Base-by-base conservation (phyloP, 1,284 basidiomycete genomes). In the Sporisorium reilianum region DNA sequence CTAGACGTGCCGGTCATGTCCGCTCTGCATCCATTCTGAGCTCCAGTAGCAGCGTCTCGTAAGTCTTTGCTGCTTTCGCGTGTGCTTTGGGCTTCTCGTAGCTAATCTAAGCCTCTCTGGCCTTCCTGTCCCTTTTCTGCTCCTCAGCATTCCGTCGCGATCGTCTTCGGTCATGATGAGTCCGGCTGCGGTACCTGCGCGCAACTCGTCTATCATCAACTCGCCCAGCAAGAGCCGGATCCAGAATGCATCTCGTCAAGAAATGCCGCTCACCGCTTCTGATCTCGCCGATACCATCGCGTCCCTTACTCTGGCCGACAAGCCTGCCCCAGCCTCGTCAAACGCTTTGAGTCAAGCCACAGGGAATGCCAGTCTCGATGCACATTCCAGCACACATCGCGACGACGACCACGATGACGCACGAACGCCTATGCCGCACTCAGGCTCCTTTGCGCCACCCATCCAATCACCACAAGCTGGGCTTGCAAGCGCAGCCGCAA, bases 251-350 rank as follows among this genome's bases (percentile, higher is more conserved):
- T 18, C 48, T 5, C 48, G 26, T 9, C 23, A 45, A 8, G 59
- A 56, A 11, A 44, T 64, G 10, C 58, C 67, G 7, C 54, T 54
- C 7, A 57, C 54, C 11, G 64, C 74, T 10, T 76, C 74, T 34
- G 74, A 76, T 23, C 74, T 76, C 11, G 74, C 74, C 10, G 69
- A 76, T 28, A 72, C 64, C 16, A 76, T 76, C 20, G 74, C 74
- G 10, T 45, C 52, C 4, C 62, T 76, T 12, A 56, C 48, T 3
- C 58, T 76, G 8, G 50, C 57, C 22, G 69, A 76, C 23, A n/a
- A 32, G 12, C 42, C 56, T 8, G 41, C 10, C 2, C 41, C 34
- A 0, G 10, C 22, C n/a, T 36, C 53, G 18, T 23, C 56, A 12
- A n/a, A 22, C 22, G 32, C 38, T 7, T 53, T 28, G 25, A 22